Evolutionary conservation across 371 early-diverging fungal genomes (phyloP).

Genomic region (Syncephalastrum sp.): DNA sequence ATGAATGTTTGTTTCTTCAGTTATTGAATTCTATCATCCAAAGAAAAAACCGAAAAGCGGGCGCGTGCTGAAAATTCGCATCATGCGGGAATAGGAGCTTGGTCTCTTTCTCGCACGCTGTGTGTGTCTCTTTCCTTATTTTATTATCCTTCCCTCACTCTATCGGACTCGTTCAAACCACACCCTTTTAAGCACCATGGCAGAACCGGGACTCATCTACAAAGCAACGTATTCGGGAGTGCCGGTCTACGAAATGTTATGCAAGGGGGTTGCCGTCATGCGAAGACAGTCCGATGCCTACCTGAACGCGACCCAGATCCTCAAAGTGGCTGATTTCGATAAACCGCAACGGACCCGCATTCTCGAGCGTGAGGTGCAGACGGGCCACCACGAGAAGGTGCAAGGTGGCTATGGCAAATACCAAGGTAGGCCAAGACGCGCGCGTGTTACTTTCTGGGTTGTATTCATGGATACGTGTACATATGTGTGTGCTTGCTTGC

Average conservation of each 20-base stretch:
- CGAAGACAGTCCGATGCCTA: slow-evolving; percentile 79
- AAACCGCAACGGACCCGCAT: slow-evolving; percentile 88
- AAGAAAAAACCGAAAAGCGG: too few relatives aligned
- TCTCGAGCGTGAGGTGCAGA: slow-evolving; percentile 82
- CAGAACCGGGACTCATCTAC: slow-evolving; percentile 21
- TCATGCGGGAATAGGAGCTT: too few relatives aligned
- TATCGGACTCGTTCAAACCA: neutral
- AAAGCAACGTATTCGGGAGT: slow-evolving; percentile 90
- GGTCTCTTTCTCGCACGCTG: too few relatives aligned
- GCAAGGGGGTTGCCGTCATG: slow-evolving; percentile 87
- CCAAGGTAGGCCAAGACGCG: slow-evolving; percentile 77
- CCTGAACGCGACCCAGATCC: slow-evolving; percentile 92
- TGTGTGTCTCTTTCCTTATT: too few relatives aligned
- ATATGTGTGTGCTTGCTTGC: too few relatives aligned
- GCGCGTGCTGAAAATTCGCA: too few relatives aligned
- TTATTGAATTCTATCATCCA: too few relatives aligned
- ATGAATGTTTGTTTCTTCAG: too few relatives aligned
- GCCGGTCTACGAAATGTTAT: slow-evolving; percentile 87
- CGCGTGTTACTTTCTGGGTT: neutral
- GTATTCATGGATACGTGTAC: neutral
- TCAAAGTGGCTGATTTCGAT: slow-evolving; percentile 92
- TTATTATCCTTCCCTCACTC: too few relatives aligned
- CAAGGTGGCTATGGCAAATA: slow-evolving; percentile 97
- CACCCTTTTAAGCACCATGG: slow-evolving; percentile 3
- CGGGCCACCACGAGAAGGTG: slow-evolving; percentile 85